A percentile compares a stretch with the other conserved stretches of the same genome.
Conservation (phyloP, 1,284 basidiomycete genomes). For the Wallemia hederae region DNA sequence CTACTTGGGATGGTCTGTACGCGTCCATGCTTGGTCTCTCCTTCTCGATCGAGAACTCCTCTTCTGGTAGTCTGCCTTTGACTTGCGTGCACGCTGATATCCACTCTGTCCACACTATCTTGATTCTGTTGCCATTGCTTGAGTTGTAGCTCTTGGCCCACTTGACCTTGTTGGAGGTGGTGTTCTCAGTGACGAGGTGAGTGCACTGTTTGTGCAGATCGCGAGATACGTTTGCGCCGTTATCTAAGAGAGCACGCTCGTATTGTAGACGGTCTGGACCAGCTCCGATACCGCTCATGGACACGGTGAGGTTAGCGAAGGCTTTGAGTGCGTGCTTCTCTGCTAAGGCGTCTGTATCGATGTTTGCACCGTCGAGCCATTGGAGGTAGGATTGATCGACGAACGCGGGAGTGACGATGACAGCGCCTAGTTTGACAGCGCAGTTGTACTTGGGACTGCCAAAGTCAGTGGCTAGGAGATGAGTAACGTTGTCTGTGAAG, state of each 20-base stretch:
- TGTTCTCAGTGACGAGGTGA: conserved; percentile 19
- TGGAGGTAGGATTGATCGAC: conserved; percentile 32
- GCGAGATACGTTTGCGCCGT: conserved; percentile 30
- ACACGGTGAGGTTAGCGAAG: conserved; percentile 32
- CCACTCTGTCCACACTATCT: conserved; percentile 56
- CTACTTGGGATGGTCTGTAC: background rate
- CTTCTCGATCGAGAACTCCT: background rate
- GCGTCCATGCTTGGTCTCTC: background rate
- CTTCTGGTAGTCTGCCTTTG: conserved; percentile 19
- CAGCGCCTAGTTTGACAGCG: conserved; percentile 38
- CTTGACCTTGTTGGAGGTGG: conserved; percentile 28
- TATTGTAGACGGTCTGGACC: conserved; percentile 26
- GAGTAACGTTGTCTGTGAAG: conserved; percentile 49
- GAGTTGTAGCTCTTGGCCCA: conserved; percentile 37
- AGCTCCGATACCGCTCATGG: conserved; percentile 34
- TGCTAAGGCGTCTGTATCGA: conserved; percentile 27
- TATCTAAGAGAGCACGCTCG: conserved; percentile 23
- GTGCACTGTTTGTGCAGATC: conserved; percentile 25
- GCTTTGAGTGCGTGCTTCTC: conserved; percentile 28
- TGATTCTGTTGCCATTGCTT: conserved; percentile 28
- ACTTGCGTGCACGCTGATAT: conserved; percentile 47
- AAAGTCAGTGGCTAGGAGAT: conserved; percentile 35
- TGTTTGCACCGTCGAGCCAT: conserved; percentile 46
- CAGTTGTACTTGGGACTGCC: conserved; percentile 55
- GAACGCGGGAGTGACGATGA: conserved; percentile 41